Evolutionary conservation across 2,329 filamentous ascomycete genomes (phyloP), one percentile per base, ranked within the genome.

Genomic region (Sporothrix humicola): DNA sequence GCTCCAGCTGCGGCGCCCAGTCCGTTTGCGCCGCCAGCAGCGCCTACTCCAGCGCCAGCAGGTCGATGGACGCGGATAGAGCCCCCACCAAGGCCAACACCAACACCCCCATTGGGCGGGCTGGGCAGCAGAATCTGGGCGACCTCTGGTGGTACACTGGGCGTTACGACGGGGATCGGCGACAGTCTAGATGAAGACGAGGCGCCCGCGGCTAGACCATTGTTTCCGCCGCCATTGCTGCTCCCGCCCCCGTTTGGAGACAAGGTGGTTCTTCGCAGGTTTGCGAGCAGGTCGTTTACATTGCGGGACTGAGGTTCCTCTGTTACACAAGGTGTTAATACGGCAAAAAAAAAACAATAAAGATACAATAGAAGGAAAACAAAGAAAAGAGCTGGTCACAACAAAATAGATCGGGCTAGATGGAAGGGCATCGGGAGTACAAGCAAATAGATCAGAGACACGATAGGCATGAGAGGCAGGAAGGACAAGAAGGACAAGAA

Each of bases 221-320:
- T 50, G 52, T 20, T 71, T 2, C 54, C 48, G 13, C 50, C 44
- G 17, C 31, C 2, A 58, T 26, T 63, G 54, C 48, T n/a, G 12
- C 71, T 65, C 4, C 71, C 69, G n/a, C 52, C 23, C 42, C 50
- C 73, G 66, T 73, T 74, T 72, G 73, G 69, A 73, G 76, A 77
- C 75, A 83, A 73, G 65, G 82, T 83, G 71, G 82, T 82, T 77
- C 85, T 86, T 78, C 89, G 88, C 77, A 90, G 79, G 75, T 84
- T 86, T 74, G 87, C 85, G 78, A 91, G 85, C 75, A 90, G 82
- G 75, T 90, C 86, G 79, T 91, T 91, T 79, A 91, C 89, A 74
- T 85, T 82, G 69, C 81, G 83, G 66, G 72, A 56, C 52, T 74
- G 73, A 9, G 75, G 73, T 37, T 75, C 76, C 44, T 76, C 76